phyloP scores from a whole-genome alignment of 441 rosid species.

The Populus hybrid region DNA sequence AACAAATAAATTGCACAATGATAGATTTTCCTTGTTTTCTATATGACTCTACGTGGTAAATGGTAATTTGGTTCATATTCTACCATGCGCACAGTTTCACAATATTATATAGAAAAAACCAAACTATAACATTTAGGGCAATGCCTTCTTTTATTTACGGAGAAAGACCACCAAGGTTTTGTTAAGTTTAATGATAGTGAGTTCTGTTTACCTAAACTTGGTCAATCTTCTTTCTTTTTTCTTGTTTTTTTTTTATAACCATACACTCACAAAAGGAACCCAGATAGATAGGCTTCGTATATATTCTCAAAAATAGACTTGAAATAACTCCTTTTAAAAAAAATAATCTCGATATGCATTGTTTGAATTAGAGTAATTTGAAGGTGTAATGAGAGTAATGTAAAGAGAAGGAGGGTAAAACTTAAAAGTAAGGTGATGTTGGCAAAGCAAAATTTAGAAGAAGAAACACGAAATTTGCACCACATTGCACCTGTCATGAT shows the following conservation, averaged over 20 bases:
- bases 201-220: no score
- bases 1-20: neutral
- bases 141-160: no score
- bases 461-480: constrained; percentile 5
- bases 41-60: neutral
- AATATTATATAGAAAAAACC: no score
- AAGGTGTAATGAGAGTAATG: neutral
- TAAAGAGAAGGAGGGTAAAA: neutral
- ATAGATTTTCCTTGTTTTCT: neutral
- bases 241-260: neutral
- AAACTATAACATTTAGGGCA: no score
- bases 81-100: neutral
- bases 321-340: neutral
- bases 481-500: constrained; percentile 6
- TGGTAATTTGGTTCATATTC: neutral
- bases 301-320: neutral
- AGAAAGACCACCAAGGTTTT: no score
- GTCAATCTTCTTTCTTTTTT: no score
- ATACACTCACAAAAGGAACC: neutral
- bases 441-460: neutral
- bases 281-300: neutral
- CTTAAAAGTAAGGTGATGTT: neutral
- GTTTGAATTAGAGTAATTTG: neutral
- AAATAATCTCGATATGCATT: no score
- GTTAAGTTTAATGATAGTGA: no score